Evolutionary conservation across 1,284 basidiomycete species (phyloP), one percentile per base, ranked within the genome.

Genomic region (Tremellales sp.): DNA sequence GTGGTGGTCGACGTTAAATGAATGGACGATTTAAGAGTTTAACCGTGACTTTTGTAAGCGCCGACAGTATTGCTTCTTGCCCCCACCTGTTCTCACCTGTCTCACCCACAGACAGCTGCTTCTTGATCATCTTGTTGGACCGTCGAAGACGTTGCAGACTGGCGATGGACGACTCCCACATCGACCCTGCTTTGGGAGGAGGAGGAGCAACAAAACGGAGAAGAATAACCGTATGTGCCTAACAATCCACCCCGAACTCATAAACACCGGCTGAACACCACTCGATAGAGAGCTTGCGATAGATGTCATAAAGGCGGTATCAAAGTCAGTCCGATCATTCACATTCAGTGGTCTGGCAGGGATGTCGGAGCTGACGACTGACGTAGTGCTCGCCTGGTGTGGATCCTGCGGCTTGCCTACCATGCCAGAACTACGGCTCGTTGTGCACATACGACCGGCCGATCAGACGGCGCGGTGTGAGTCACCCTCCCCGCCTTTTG

Each of bases 201-300:
- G 10, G 15, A 31, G 8, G n/a, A n/a, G n/a, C 29, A 31, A 31
- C 8, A 8, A 31, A 31, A 15, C 8, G 29, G 15, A 8, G 29
- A 31, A 8, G 29, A 31, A 31, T 31, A 8, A 31, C 29, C 29
- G 29, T 31, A 8, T 8, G 29, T 31, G n/a, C n/a, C n/a, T n/a
- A n/a, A n/a, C 29, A 31, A 15, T 15, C 10, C 15, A 8, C 8
- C 15, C 29, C 15, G 8, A 31, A 15, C 10, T 15, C 29, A 15
- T 31, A 31, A 31, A 31, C 29, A 31, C 8, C 15, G 29, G 10
- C 15, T 8, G 15, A 31, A 8, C 10, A 8, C 29, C 29, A 8
- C 44, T n/a, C n/a, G n/a, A n/a, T n/a, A 70, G 69, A 54, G 69
- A 33, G 71, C 70, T 3, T 73, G 71, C 46, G 71, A 73, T 48